Conservation (phyloP, 2,329 filamentous ascomycete genomes). For the Penicillium sp. region DNA sequence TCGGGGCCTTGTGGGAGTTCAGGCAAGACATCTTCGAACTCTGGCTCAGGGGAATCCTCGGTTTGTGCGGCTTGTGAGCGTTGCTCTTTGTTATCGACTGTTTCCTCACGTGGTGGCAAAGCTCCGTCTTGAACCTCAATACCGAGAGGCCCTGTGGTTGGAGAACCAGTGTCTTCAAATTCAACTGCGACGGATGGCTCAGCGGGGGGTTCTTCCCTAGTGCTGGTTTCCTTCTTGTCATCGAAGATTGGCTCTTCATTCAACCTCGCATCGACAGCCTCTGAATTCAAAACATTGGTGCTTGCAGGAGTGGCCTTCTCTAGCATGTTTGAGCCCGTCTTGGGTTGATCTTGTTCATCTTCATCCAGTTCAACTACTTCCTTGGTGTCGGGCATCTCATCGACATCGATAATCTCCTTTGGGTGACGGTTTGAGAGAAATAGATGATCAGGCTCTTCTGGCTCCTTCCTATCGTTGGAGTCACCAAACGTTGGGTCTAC, state of each 20-base stretch:
- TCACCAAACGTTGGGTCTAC: constrained; percentile 20
- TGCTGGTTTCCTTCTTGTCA: neutral
- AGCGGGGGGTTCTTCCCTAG: neutral
- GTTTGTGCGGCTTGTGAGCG: constrained; percentile 17
- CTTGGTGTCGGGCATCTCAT: constrained; percentile 31
- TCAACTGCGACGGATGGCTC: neutral
- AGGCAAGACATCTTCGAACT: constrained; percentile 54
- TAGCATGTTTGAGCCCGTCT: neutral
- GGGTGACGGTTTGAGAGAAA: constrained; percentile 34
- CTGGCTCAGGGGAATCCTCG: constrained; percentile 44
- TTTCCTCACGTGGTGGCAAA: neutral
- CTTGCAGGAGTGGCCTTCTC: neutral
- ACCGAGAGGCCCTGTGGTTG: neutral
- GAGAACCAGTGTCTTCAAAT: neutral
- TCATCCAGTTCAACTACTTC: constrained; percentile 35
- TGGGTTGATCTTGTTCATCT: neutral
- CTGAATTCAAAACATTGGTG: neutral
- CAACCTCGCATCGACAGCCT: neutral
- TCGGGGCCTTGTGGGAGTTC: neutral
- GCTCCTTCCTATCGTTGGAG: constrained; percentile 18
- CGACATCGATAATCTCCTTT: constrained; percentile 43
- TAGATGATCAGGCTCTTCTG: constrained; percentile 21
- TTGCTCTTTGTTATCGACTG: neutral
- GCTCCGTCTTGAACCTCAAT: neutral
- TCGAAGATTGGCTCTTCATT: neutral